Percentiles rank a stretch among this genome's conserved stretches.
phyloP scores from a whole-genome alignment of 2,329 filamentous ascomycete genomes.

The Ophiostoma quercus region DNA sequence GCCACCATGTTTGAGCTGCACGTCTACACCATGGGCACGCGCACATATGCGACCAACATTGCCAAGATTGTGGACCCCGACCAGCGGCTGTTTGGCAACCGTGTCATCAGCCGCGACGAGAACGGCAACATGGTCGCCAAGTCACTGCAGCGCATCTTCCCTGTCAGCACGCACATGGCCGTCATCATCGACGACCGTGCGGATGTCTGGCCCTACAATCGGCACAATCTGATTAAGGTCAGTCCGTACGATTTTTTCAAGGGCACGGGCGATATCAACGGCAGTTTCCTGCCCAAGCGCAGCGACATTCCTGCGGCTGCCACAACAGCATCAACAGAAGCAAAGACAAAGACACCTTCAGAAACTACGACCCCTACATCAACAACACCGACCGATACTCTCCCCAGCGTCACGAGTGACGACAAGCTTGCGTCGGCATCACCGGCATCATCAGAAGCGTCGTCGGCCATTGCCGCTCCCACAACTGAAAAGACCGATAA shows the following conservation, averaged over 20 bases:
- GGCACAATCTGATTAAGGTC: slow-evolving; percentile 89
- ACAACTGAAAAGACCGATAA: slow-evolving; percentile 10
- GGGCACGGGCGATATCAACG: slow-evolving; percentile 97
- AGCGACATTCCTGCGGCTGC: slow-evolving; percentile 43
- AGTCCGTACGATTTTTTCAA: slow-evolving; percentile 96
- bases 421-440: slow-evolving; percentile 13
- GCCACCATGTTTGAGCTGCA: slow-evolving; percentile 86
- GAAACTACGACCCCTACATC: not conserved
- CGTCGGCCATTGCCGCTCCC: slow-evolving; percentile 4
- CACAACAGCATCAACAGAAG: not conserved
- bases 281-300: slow-evolving; percentile 85
- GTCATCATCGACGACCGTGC: slow-evolving; percentile 97
- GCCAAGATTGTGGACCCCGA: slow-evolving; percentile 89
- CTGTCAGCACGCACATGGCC: slow-evolving; percentile 97
- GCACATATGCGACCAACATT: slow-evolving; percentile 90
- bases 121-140: slow-evolving; percentile 91
- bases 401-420: slow-evolving; percentile 14
- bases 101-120: slow-evolving; percentile 93
- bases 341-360: not conserved
- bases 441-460: not conserved
- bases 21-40: slow-evolving; percentile 98
- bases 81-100: slow-evolving; percentile 82
- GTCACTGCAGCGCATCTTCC: slow-evolving; percentile 84
- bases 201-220: slow-evolving; percentile 90
- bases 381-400: not conserved